Conservation (phyloP, 257 asterid genomes). For the Marsdenia floribunda region DNA sequence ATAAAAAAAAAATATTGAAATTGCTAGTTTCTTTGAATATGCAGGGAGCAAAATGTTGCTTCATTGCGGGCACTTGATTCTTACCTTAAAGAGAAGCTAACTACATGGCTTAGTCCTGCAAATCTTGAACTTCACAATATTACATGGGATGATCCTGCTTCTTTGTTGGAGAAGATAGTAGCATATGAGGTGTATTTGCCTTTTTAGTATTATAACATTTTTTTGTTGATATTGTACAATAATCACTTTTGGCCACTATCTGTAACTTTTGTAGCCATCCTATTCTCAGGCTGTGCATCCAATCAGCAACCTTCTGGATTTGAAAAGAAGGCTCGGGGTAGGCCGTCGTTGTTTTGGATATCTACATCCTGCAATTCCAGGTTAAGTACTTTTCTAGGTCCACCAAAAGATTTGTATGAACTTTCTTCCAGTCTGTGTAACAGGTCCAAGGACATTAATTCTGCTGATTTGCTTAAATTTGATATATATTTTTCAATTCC, state of each 20-base stretch:
- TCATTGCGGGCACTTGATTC: constrained; percentile 81
- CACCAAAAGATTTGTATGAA: background rate
- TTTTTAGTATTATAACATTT: constrained; percentile 5
- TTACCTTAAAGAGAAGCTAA: constrained; percentile 84
- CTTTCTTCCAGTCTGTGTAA: background rate
- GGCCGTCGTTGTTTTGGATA: constrained; percentile 98
- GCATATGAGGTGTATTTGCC: constrained; percentile 65
- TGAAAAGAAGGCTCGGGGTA: constrained; percentile 85
- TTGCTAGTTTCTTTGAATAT: constrained; percentile 10
- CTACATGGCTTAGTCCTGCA: constrained; percentile 95
- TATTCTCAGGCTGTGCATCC: constrained; percentile 90
- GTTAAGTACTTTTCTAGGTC: constrained; percentile 34
- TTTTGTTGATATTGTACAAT: constrained; percentile 4
- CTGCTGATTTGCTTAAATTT: background rate
- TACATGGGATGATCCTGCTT: constrained; percentile 97
- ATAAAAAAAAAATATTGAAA: no score
- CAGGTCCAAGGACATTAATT: background rate
- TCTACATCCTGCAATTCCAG: constrained; percentile 92
- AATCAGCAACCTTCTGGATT: constrained; percentile 82
- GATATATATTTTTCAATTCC: background rate
- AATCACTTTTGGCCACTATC: background rate
- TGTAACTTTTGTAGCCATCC: background rate
- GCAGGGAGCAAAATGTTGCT: constrained; percentile 64
- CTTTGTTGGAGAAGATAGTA: constrained; percentile 90
- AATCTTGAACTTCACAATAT: constrained; percentile 77